phyloP scores from a whole-genome alignment of 805 yeast species.

The Torulaspora delbrueckii region DNA sequence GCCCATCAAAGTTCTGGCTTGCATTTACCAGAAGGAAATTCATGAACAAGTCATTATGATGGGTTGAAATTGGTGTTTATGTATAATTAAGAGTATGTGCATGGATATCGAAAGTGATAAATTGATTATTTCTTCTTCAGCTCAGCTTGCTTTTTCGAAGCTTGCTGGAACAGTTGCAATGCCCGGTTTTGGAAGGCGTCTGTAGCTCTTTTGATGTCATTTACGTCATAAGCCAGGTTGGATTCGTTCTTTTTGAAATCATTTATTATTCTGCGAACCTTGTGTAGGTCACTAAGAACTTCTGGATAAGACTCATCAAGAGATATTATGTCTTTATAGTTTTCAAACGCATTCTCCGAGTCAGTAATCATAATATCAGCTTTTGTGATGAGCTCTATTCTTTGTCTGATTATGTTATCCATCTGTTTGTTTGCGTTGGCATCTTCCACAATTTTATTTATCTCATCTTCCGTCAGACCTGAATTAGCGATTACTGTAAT shows the following conservation, averaged over 20 bases:
- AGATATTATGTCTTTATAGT: constrained; percentile 46
- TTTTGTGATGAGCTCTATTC: constrained; percentile 65
- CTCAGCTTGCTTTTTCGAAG: constrained; percentile 16
- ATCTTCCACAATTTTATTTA: constrained; percentile 56
- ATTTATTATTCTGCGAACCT: constrained; percentile 38
- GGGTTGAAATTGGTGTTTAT: neutral
- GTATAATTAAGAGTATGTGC: constrained; percentile 7
- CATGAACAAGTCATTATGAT: constrained; percentile 65
- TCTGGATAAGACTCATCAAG: constrained; percentile 45
- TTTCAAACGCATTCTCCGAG: constrained; percentile 74
- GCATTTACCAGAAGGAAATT: constrained; percentile 92
- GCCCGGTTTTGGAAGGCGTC: constrained; percentile 68
- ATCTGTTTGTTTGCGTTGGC: constrained; percentile 57
- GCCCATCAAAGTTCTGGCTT: constrained; percentile 90
- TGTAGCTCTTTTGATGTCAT: constrained; percentile 57
- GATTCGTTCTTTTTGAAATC: constrained; percentile 51
- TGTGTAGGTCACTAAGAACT: constrained; percentile 38
- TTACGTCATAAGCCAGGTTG: constrained; percentile 42
- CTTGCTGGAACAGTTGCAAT: constrained; percentile 56
- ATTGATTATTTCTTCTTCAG: constrained; percentile 4
- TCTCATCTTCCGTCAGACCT: constrained; percentile 65
- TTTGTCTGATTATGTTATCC: constrained; percentile 56
- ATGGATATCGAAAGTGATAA: constrained; percentile 1
- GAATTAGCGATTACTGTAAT: constrained; percentile 68
- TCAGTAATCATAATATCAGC: constrained; percentile 77